Conservation (phyloP, 2,329 filamentous ascomycete species). For the Blastomyces silverae region DNA sequence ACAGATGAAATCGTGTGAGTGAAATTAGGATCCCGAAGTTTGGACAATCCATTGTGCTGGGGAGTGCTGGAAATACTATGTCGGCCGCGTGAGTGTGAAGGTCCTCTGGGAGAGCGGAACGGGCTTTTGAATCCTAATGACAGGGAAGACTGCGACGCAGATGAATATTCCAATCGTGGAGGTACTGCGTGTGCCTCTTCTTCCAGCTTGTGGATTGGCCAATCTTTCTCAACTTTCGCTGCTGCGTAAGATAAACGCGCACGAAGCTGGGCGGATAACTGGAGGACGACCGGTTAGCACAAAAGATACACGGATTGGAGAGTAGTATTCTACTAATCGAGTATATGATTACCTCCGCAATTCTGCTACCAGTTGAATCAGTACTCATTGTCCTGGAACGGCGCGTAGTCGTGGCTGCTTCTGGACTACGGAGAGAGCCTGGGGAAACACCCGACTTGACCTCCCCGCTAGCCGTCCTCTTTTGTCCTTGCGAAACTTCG, state of each 20-base stretch:
- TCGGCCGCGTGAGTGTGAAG: constrained; percentile 6
- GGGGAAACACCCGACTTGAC: constrained; percentile 50
- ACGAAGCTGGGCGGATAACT: constrained; percentile 73
- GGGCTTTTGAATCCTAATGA: constrained; percentile 7
- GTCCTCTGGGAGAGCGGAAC: not conserved
- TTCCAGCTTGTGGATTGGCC: constrained; percentile 66
- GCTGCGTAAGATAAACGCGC: constrained; percentile 87
- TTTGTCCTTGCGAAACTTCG: constrained; percentile 45
- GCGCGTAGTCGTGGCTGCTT: constrained; percentile 33
- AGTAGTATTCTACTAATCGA: constrained; percentile 6
- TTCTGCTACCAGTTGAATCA: constrained; percentile 60
- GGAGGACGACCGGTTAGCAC: constrained; percentile 21
- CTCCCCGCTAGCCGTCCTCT: constrained; percentile 69
- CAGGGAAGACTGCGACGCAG: not conserved
- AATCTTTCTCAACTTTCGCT: constrained; percentile 85
- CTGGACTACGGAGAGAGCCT: constrained; percentile 28
- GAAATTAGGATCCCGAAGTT: constrained; percentile 1
- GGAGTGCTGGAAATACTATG: constrained; percentile 13
- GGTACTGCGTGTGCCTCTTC: constrained; percentile 56
- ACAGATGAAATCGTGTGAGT: not conserved
- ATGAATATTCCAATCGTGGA: not conserved
- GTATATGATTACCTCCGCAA: constrained; percentile 66
- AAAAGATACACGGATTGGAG: constrained; percentile 10
- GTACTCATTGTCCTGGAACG: constrained; percentile 68
- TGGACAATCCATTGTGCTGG: constrained; percentile 14